Evolutionary conservation across 2,329 filamentous ascomycete species (phyloP).

Genomic region (Boeremia exigua): DNA sequence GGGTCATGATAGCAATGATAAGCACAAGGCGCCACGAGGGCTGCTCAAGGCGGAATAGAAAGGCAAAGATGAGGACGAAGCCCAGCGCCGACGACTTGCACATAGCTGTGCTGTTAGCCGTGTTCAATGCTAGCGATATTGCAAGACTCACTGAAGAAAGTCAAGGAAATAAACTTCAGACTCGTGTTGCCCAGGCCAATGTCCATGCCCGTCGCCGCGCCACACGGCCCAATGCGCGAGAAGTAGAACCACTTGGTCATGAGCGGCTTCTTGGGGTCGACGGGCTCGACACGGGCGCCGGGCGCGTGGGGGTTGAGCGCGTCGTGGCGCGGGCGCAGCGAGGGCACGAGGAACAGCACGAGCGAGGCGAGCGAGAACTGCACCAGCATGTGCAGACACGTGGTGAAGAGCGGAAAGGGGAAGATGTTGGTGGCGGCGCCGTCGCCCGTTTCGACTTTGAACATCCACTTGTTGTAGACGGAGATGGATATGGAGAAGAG

Average conservation of each 20-base stretch:
- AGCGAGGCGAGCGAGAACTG: constrained; percentile 82
- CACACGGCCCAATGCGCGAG: constrained; percentile 89
- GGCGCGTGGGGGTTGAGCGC: constrained; percentile 43
- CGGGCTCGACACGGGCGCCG: constrained; percentile 36
- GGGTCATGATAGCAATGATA: constrained; percentile 91
- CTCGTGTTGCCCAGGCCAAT: constrained; percentile 96
- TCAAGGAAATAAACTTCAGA: constrained; percentile 93
- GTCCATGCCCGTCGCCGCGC: constrained; percentile 89
- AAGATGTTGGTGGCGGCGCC: constrained; percentile 67
- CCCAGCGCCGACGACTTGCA: constrained; percentile 97
- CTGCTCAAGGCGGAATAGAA: constrained; percentile 87
- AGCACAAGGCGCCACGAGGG: constrained; percentile 84
- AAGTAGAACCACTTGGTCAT: constrained; percentile 93
- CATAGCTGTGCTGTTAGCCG: constrained; percentile 66
- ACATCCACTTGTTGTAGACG: constrained; percentile 99
- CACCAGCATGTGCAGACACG: constrained; percentile 89
- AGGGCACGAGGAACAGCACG: constrained; percentile 83
- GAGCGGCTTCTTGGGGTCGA: constrained; percentile 60
- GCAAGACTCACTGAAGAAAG: constrained; percentile 74
- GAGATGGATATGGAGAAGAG: constrained; percentile 83
- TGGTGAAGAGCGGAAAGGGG: constrained; percentile 93
- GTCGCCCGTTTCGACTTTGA: constrained; percentile 63
- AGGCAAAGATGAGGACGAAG: constrained; percentile 94
- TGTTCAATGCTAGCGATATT: background rate
- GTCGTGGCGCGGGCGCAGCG: constrained; percentile 71